Evolutionary conservation across 2,329 filamentous ascomycete species (phyloP).

Genomic region (Didymella arachidicola): DNA sequence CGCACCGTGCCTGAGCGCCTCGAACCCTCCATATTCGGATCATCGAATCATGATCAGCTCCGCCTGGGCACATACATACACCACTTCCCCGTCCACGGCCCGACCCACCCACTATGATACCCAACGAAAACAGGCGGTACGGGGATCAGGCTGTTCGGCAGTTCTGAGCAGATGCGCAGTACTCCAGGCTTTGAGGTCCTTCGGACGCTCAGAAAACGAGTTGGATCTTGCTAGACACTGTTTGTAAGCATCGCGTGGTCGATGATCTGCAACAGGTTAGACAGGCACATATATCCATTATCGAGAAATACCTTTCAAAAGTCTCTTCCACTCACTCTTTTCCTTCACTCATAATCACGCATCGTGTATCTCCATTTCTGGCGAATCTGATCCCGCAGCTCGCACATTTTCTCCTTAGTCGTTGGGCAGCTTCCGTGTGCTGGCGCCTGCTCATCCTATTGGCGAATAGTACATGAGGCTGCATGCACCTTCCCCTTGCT

Average conservation of each 20-base stretch:
- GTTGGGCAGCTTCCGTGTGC: constrained; percentile 5
- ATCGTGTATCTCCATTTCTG: neutral
- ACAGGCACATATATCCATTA: constrained; percentile 2
- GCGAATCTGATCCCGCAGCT: neutral
- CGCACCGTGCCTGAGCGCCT: constrained; percentile 13
- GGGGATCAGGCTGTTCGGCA: neutral
- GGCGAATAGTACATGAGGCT: constrained; percentile 5
- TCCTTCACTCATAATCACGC: neutral
- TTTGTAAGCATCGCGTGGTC: neutral
- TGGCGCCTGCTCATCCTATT: constrained; percentile 16
- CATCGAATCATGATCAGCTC: neutral
- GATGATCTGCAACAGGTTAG: neutral
- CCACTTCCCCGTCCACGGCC: constrained; percentile 4
- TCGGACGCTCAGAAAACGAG: neutral
- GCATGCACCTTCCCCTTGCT: constrained; percentile 12
- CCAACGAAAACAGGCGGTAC: neutral
- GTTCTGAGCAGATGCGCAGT: neutral
- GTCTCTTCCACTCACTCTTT: neutral
- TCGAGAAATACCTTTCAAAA: neutral
- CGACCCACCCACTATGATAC: constrained; percentile 5
- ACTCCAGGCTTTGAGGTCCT: neutral
- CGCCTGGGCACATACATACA: neutral
- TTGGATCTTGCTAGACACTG: neutral
- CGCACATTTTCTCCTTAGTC: neutral
- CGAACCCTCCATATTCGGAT: neutral